Conservation (phyloP, 2,329 filamentous ascomycete species). For the Aspergillus calidoustus region DNA sequence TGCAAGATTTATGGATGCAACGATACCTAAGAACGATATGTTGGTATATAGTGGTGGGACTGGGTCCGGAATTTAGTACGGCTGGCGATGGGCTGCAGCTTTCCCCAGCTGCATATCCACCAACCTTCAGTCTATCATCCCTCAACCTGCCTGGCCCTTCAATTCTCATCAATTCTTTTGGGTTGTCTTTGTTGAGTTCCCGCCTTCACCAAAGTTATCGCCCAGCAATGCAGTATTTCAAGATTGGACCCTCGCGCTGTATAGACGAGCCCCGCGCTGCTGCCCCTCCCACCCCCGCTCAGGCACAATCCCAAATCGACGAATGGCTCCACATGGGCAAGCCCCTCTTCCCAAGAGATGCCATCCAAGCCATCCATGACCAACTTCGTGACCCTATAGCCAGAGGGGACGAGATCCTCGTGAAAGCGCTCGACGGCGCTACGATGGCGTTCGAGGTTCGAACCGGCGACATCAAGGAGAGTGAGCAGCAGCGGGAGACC, state of each 20-base stretch:
- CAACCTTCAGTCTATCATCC: no score
- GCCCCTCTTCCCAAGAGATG: not conserved
- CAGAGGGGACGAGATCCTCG: not conserved
- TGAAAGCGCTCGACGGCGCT: not conserved
- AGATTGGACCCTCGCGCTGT: not conserved
- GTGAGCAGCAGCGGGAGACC: not conserved
- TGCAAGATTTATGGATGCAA: no score
- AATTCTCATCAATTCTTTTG: not conserved
- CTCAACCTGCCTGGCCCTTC: not conserved
- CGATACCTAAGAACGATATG: no score
- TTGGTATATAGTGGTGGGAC: no score
- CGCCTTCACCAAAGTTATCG: not conserved
- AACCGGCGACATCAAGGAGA: not conserved
- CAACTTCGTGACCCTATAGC: not conserved
- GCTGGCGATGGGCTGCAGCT: no score
- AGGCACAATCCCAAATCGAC: not conserved
- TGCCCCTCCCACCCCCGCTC: not conserved
- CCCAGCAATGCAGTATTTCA: not conserved
- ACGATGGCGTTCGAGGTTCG: not conserved
- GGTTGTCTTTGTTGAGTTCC: not conserved
- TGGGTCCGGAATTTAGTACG: no score
- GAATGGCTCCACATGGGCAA: not conserved
- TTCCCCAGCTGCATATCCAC: no score
- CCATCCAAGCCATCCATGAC: not conserved
- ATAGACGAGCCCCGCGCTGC: not conserved